phyloP scores from a whole-genome alignment of 768 basidiomycete species.

The Leccinum arenicola region DNA sequence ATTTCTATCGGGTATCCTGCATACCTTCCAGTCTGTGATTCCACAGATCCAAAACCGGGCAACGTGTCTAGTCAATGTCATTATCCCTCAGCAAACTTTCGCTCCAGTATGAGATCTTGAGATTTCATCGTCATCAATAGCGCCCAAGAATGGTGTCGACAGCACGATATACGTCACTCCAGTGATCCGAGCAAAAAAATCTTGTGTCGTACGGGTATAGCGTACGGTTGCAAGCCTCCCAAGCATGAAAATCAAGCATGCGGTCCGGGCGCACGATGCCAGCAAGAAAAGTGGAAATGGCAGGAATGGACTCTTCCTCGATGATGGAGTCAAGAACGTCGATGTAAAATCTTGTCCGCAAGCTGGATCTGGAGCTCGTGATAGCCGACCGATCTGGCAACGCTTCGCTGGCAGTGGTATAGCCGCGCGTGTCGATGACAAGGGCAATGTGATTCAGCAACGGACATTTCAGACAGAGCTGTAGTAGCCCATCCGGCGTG shows the following conservation, averaged over 20 bases:
- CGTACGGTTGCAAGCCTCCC: background rate
- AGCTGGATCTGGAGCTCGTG: background rate
- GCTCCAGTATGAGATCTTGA: no score
- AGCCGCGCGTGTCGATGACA: background rate
- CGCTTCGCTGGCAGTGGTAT: background rate
- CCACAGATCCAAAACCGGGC: no score
- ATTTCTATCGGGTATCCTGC: no score
- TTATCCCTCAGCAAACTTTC: no score
- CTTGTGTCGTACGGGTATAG: no score
- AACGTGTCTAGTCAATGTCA: no score
- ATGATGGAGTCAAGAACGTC: background rate
- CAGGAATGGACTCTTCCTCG: background rate
- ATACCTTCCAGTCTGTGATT: no score
- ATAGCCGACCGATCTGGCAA: background rate
- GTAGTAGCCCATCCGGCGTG: background rate
- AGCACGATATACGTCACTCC: no score
- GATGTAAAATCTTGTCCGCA: background rate
- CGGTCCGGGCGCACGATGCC: background rate
- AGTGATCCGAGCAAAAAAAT: background rate
- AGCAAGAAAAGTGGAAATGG: background rate
- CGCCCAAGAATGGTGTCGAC: no score
- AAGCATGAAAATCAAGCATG: background rate
- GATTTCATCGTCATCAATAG: no score
- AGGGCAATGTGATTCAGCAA: background rate
- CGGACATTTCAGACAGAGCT: background rate